Base-by-base conservation (phyloP, 148 eudicot genomes). In the Bassia scoparia region DNA sequence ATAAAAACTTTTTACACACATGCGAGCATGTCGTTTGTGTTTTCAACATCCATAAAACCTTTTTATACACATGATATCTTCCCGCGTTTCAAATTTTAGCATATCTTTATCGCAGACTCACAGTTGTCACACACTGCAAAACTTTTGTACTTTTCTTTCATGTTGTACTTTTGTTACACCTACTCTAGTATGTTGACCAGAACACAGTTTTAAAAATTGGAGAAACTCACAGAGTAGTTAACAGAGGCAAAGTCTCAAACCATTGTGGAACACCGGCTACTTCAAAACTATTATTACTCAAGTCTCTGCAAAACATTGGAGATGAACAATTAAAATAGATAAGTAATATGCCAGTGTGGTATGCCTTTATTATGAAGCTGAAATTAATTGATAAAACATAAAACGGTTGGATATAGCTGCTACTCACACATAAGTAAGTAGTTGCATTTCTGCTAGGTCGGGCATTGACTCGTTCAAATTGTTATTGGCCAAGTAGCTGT, bases 351-450 rank as follows among this genome's bases (percentile, higher is more conserved):
- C 24, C 35, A 46, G 33, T 48, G 37, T 5, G 43, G 38, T 15
- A 2, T 44, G 26, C 14, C 13, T 38, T 26, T 3, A 27, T 7
- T 16, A 29, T 49, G 37, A 15, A 17, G 3, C 26, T 55, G 50
- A 38, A 3, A 17, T 29, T 63, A 52, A 46, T 15, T 35, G 23
- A 73, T 62, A 48, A n/a, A n/a, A 35, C 4, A 74, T 15, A 20
- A 41, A 56, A 5, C 67, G 44, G 24, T 24, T 20, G 12, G 21
- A 37, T 37, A 37, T 50, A 30, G 21, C 44, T 33, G 37, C 53
- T 48, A 80, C 82, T 80, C 41, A 80, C 82, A 80, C 69, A 80
- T 65, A 80, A 48, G 79, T 35, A 71, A 80, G 82, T n/a, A 29
- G 63, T 71, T 71, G 71, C 82, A 80, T 75, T 58, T 72, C 76